Evolutionary conservation across 2,329 filamentous ascomycete genomes (phyloP).

Genomic region (Penicillium palitans): DNA sequence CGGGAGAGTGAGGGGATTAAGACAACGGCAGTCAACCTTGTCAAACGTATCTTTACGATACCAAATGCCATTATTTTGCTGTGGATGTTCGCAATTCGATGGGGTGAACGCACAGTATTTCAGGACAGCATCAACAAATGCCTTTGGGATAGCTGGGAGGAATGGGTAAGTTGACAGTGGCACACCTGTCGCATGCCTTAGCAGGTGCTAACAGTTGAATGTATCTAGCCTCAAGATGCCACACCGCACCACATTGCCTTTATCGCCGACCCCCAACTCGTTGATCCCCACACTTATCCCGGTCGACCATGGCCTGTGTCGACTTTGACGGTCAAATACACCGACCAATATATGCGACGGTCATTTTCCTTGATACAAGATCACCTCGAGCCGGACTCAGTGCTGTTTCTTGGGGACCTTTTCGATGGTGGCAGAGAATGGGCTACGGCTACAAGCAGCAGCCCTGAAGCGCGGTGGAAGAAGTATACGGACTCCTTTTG

Average conservation of each 20-base stretch:
- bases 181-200: not conserved
- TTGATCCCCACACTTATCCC: slow-evolving; percentile 93
- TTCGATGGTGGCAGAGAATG: slow-evolving; percentile 97
- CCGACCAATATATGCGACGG: slow-evolving; percentile 85
- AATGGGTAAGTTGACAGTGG: slow-evolving; percentile 66
- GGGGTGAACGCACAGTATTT: slow-evolving; percentile 82
- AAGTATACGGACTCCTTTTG: slow-evolving; percentile 81
- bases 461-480: slow-evolving; percentile 67
- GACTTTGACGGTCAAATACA: slow-evolving; percentile 67
- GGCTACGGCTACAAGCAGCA: slow-evolving; percentile 66
- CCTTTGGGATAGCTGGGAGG: slow-evolving; percentile 84
- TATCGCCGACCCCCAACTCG: slow-evolving; percentile 86
- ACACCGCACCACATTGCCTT: slow-evolving; percentile 81
- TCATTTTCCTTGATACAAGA: slow-evolving; percentile 77
- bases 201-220: slow-evolving; percentile 9
- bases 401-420: slow-evolving; percentile 89
- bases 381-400: slow-evolving; percentile 75
- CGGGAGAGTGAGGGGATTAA: slow-evolving; percentile 20
- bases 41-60: slow-evolving; percentile 41
- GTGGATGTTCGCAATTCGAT: slow-evolving; percentile 77
- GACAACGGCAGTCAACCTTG: slow-evolving; percentile 12
- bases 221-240: slow-evolving; percentile 67
- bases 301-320: slow-evolving; percentile 75
- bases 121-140: slow-evolving; percentile 69
- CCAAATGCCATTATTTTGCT: slow-evolving; percentile 67